A percentile compares a stretch with the other conserved stretches of the same genome.
phyloP scores from a whole-genome alignment of 2,329 filamentous ascomycete genomes.

The Pseudogymnoascus pannorum region DNA sequence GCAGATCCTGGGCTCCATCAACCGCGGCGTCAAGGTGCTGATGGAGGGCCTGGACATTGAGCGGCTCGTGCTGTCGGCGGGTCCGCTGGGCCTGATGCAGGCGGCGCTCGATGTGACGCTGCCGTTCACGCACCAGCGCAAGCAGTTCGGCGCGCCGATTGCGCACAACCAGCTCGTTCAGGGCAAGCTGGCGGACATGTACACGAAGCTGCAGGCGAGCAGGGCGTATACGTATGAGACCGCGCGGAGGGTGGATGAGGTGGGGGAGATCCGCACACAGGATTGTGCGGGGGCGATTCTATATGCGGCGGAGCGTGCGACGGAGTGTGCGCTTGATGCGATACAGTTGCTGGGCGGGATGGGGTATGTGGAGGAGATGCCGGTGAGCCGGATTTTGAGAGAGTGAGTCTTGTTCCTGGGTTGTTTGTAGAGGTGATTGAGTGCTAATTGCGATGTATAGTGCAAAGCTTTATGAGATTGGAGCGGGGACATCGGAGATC shows the following conservation, averaged over 20 bases:
- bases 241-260: slow-evolving; percentile 71
- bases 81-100: slow-evolving; percentile 92
- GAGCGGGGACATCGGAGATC: slow-evolving; percentile 91
- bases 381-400: slow-evolving; percentile 74
- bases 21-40: slow-evolving; percentile 79
- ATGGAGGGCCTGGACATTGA: slow-evolving; percentile 97
- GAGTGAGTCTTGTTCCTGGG: slow-evolving; percentile 32
- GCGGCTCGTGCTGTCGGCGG: slow-evolving; percentile 81
- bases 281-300: slow-evolving; percentile 93
- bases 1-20: slow-evolving; percentile 71
- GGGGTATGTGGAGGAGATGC: slow-evolving; percentile 94
- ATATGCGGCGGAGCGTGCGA: slow-evolving; percentile 86
- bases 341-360: slow-evolving; percentile 92
- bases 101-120: slow-evolving; percentile 76
- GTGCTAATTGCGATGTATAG: slow-evolving; percentile 34
- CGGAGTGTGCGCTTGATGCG: slow-evolving; percentile 77
- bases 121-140: slow-evolving; percentile 81
- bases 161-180: slow-evolving; percentile 91
- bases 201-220: slow-evolving; percentile 81
- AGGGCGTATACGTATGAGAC: slow-evolving; percentile 83
- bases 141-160: slow-evolving; percentile 81
- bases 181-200: slow-evolving; percentile 93
- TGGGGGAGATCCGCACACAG: slow-evolving; percentile 66
- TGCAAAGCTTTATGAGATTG: slow-evolving; percentile 86
- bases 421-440: background rate